These are phyloP conservation scores for Aureobasidium sp. DNA, from an alignment of 2,329 filamentous ascomycete genomes.

Conservation along the genomic window DNA sequence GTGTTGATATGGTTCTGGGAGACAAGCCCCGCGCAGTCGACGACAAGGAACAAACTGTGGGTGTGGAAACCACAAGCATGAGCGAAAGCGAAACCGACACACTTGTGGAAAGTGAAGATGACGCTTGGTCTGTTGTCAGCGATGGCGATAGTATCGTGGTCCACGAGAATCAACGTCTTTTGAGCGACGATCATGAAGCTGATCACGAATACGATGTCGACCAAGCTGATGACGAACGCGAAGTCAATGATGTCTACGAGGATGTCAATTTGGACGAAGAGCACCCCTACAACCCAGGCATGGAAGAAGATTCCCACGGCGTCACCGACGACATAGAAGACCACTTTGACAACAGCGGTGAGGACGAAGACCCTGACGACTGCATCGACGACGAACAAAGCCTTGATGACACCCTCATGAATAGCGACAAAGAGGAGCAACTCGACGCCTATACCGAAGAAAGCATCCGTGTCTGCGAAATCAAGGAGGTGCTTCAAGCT, in stretches of 20 bases:
- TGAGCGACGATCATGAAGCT: not conserved
- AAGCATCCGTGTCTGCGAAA: not conserved
- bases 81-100: not conserved
- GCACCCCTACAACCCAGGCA: too few species aligned
- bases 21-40: too few species aligned
- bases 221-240: not conserved
- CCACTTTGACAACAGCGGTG: not conserved
- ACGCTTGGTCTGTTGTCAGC: not conserved
- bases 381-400: not conserved
- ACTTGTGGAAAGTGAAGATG: not conserved
- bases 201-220: not conserved
- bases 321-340: too few species aligned
- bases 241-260: not conserved
- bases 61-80: not conserved
- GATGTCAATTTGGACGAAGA: not conserved
- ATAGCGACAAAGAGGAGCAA: not conserved
- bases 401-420: not conserved
- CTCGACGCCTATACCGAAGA: not conserved
- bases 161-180: not conserved
- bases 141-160: not conserved
- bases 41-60: too few species aligned
- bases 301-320: not conserved
- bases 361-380: not conserved
- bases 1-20: too few species aligned
- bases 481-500: not conserved